phyloP scores from a whole-genome alignment of 1,139 yeast genomes.

The Lizanozyma gosingica region DNA sequence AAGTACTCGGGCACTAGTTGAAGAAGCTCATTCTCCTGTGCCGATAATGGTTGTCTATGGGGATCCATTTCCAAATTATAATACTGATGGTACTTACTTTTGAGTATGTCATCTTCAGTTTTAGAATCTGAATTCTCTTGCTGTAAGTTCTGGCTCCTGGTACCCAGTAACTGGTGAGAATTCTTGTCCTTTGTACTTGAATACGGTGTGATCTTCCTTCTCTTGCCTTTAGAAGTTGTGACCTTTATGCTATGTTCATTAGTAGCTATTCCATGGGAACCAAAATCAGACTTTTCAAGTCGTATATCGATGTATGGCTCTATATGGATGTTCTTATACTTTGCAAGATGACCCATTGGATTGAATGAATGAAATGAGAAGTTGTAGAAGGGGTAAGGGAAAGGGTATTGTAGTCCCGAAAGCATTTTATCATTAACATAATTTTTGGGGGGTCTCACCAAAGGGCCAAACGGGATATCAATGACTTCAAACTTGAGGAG shows the following conservation, averaged over 20 bases:
- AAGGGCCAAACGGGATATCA: conserved; percentile 31
- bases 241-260: not conserved
- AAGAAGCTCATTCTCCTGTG: not conserved
- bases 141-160: not conserved
- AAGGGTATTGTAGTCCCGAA: conserved; percentile 38
- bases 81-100: not conserved
- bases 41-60: not conserved
- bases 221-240: not conserved
- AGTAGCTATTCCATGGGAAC: not conserved
- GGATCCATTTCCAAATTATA: not conserved
- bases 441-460: conserved; percentile 34
- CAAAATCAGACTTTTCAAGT: not conserved
- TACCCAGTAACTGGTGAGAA: not conserved
- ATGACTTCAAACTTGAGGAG: conserved; percentile 28
- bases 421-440: conserved; percentile 27
- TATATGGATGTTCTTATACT: conserved; percentile 20
- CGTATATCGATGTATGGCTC: conserved; percentile 30
- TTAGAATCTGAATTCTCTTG: not conserved
- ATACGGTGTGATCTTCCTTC: too few species aligned
- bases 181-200: not conserved
- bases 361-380: conserved; percentile 35
- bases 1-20: not conserved
- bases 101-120: not conserved
- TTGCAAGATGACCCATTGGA: conserved; percentile 10
- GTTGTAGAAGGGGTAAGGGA: conserved; percentile 40